phyloP scores from a whole-genome alignment of 2,329 filamentous ascomycete species.

The Fusarium algeriense region DNA sequence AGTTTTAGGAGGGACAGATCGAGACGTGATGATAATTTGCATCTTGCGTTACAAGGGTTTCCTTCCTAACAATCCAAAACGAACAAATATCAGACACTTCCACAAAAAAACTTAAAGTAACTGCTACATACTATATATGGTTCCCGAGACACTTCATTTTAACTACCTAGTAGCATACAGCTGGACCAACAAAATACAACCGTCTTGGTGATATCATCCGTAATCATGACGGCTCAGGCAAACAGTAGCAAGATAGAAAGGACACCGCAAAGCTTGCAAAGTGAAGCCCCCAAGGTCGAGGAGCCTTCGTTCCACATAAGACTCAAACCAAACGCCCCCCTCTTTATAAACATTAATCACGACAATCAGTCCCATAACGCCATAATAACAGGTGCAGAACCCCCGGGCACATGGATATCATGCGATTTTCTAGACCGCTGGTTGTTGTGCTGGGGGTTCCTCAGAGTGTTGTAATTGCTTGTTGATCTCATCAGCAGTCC shows the following conservation, averaged over 20 bases:
- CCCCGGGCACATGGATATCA: slow-evolving; percentile 31
- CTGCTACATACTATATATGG: neutral
- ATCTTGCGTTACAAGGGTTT: slow-evolving; percentile 28
- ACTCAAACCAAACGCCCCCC: slow-evolving; percentile 43
- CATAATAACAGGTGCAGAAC: slow-evolving; percentile 25
- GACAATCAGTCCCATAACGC: slow-evolving; percentile 41
- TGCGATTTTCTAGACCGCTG: slow-evolving; percentile 36
- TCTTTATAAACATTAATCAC: slow-evolving; percentile 32
- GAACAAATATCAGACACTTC: neutral
- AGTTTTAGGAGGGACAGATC: slow-evolving; percentile 39
- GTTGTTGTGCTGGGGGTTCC: slow-evolving; percentile 37
- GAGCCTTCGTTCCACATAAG: slow-evolving; percentile 19
- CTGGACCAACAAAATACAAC: slow-evolving; percentile 4
- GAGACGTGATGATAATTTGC: slow-evolving; percentile 18
- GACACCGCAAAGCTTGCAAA: slow-evolving; percentile 7
- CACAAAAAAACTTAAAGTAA: neutral
- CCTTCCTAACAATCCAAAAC: slow-evolving; percentile 9
- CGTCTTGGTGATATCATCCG: slow-evolving; percentile 9
- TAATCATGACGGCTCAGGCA: neutral
- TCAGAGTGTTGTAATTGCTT: slow-evolving; percentile 64
- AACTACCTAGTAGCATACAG: slow-evolving; percentile 7
- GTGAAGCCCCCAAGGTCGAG: slow-evolving; percentile 5
- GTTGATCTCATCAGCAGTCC: slow-evolving; percentile 66
- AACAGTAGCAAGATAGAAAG: slow-evolving; percentile 11
- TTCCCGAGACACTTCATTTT: neutral